Percentiles rank a stretch among this genome's conserved stretches.
Evolutionary conservation across 2,329 filamentous ascomycete genomes (phyloP).

Genomic region (Colletotrichum trifolii): DNA sequence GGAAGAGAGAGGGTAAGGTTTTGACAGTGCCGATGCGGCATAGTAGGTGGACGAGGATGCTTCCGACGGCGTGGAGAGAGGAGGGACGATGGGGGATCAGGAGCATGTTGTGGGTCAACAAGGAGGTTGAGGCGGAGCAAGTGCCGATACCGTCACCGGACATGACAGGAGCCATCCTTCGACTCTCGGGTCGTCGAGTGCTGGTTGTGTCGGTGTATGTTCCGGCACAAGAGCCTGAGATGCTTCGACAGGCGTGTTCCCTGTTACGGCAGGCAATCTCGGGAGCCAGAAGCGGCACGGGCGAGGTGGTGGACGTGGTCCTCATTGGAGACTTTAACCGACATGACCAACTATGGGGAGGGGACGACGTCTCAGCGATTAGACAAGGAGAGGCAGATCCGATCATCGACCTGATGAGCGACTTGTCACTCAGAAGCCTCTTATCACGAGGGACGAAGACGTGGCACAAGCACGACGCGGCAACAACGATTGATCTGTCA

Average conservation of each 20-base stretch:
- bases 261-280: background rate
- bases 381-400: slow-evolving; percentile 49
- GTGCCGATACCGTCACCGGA: background rate
- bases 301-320: slow-evolving; percentile 9
- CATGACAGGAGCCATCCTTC: background rate
- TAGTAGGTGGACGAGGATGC: slow-evolving; percentile 37
- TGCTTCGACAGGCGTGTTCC: background rate
- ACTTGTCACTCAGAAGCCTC: slow-evolving; percentile 46
- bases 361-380: slow-evolving; percentile 31
- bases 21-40: slow-evolving; percentile 36
- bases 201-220: background rate
- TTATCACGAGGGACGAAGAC: slow-evolving; percentile 49
- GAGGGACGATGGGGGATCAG: slow-evolving; percentile 24
- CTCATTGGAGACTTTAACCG: slow-evolving; percentile 38
- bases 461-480: slow-evolving; percentile 41
- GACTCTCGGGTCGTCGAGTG: background rate
- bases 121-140: background rate
- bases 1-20: slow-evolving; percentile 30
- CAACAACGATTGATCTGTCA: slow-evolving; percentile 42
- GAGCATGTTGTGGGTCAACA: slow-evolving; percentile 2
- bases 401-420: slow-evolving; percentile 50
- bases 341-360: slow-evolving; percentile 39
- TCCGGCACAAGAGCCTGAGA: background rate
- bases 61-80: background rate
- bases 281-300: background rate